These are phyloP conservation scores for Exidia glandulosa DNA, from an alignment of 768 basidiomycete species.

Conservation along the genomic window DNA sequence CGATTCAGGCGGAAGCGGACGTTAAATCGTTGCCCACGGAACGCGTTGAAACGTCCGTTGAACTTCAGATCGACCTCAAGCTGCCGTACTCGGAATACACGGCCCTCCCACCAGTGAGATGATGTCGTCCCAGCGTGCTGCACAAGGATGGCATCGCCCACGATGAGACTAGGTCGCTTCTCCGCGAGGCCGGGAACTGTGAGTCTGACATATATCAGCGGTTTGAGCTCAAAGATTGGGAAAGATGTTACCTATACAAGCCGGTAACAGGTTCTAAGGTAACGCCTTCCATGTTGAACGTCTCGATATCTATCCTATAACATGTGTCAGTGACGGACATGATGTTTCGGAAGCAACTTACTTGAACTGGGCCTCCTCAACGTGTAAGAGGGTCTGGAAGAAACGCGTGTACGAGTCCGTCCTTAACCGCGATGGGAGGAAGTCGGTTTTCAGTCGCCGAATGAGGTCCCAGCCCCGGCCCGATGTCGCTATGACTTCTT, in stretches of 20 bases:
- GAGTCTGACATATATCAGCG: conserved; percentile 25
- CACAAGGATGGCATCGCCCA: conserved; percentile 35
- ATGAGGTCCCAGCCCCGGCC: conserved; percentile 8
- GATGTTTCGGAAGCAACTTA: background rate
- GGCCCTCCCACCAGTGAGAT: conserved; percentile 48
- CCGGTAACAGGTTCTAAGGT: conserved; percentile 2
- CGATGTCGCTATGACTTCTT: conserved; percentile 17
- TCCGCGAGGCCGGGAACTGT: conserved; percentile 43
- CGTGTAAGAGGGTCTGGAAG: conserved; percentile 36
- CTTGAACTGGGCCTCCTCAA: conserved; percentile 28
- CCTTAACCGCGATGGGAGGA: conserved; percentile 28
- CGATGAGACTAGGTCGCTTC: conserved; percentile 44
- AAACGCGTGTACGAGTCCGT: conserved; percentile 29
- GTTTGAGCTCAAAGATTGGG: background rate
- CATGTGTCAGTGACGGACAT: background rate
- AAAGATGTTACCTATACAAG: conserved; percentile 7
- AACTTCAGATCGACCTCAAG: conserved; percentile 43
- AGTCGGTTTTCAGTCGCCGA: conserved; percentile 17
- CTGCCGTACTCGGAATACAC: conserved; percentile 40
- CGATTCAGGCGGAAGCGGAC: conserved; percentile 47
- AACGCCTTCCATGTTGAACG: conserved; percentile 20
- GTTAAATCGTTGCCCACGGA: conserved; percentile 28
- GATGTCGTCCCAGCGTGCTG: conserved; percentile 22
- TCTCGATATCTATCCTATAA: conserved; percentile 15
- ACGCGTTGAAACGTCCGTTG: conserved; percentile 28